Evolutionary conservation across 192 early-diverging fungal genomes (phyloP).

Genomic region (Backusella sp.): DNA sequence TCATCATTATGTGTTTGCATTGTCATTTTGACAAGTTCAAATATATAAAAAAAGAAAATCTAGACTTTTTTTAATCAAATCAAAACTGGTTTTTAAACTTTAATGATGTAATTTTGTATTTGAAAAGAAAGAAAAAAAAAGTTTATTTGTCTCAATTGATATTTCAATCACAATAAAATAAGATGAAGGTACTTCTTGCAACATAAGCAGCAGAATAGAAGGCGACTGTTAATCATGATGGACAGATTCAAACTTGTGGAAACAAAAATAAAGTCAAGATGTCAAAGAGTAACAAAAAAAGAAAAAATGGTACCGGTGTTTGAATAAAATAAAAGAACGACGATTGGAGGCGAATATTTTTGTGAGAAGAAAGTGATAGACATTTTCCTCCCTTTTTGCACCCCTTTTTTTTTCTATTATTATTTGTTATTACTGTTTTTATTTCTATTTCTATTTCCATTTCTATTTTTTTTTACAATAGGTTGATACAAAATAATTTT

Average conservation of each 20-base stretch:
- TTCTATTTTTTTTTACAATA: background rate
- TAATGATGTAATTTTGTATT: background rate
- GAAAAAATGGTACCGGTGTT: background rate
- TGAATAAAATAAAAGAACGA: background rate
- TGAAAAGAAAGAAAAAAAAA: background rate
- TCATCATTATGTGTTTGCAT: too few relatives aligned
- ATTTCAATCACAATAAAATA: background rate
- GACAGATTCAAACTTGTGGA: too few relatives aligned
- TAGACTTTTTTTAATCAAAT: too few relatives aligned
- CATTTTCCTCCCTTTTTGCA: background rate
- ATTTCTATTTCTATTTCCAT: background rate
- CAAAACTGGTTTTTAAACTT: background rate
- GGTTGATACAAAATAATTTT: background rate
- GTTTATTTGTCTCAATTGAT: background rate
- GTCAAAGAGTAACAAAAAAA: background rate
- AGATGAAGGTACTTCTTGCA: rapidly evolving
- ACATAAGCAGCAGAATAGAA: background rate
- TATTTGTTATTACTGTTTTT: background rate
- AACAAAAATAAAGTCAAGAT: background rate
- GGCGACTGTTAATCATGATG: background rate
- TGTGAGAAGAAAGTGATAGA: background rate
- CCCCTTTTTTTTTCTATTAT: background rate
- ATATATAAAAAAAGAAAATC: too few relatives aligned
- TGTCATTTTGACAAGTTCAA: too few relatives aligned
- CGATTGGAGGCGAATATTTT: background rate